Evolutionary conservation across 345 rosid species (phyloP), one percentile per base, ranked within the genome.

Genomic region (Salix exigua): DNA sequence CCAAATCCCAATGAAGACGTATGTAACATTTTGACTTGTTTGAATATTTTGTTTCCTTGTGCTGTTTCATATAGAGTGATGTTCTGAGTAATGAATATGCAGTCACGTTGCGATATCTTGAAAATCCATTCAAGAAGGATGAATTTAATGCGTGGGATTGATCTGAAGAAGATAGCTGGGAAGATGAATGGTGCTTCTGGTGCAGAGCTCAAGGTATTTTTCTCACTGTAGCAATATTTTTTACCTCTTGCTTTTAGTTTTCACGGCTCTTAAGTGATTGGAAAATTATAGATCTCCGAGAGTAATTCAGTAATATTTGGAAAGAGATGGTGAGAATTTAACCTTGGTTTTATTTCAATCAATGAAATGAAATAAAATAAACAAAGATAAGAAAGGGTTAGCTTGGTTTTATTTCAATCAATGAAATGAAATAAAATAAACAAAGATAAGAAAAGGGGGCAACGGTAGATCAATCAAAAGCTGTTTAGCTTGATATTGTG

Each of bases 121-220:
- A 96, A 96, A 88, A 96, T 96, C 4, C 99, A 96, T 85, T 96
- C 99, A 18, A 86, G 98, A 83, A 94, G 84, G 78, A 96, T 96
- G 99, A 96, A 96, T 77, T 85, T 96, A 81, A 94, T 96, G 98
- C 92, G 99, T 60, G 98, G 98, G 30, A 96, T 96, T 82, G 98
- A 96, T 86, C 66, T 96, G 88, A 96, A 92, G 87, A 96, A 96
- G 88, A 96, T 96, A 58, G 98, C 98, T 5, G 98, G 91, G 84
- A 96, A 96, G 87, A 96, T 96, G 99, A 91, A 90, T 73, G 99
- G 99, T 74, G 99, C 98, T 61, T 96, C 99, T 72, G 99, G 99
- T 77, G 99, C 98, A 40, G 99, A 94, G 82, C 90, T 96, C 25
- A 96, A 96, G 99, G 99, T 96, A 86, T 65, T 80, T 42, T 38